phyloP scores from a whole-genome alignment of 495 filamentous ascomycete species.

The Poronia punctata region DNA sequence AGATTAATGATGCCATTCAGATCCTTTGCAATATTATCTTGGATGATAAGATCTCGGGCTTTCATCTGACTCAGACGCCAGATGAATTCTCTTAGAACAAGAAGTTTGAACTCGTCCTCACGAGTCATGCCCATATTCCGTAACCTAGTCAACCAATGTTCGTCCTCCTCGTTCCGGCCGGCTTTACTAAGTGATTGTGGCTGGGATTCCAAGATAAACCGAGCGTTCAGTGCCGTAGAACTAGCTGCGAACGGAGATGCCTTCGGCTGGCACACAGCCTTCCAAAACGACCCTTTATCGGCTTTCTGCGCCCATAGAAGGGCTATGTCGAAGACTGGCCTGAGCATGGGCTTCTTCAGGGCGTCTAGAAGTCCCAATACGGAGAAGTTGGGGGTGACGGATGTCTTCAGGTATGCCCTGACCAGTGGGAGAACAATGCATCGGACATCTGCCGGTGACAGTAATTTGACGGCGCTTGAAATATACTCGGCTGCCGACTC shows the following conservation, averaged over 20 bases:
- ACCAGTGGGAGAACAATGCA: constrained; percentile 77
- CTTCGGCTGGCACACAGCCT: constrained; percentile 48
- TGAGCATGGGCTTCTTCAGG: constrained; percentile 75
- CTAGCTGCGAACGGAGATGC: constrained; percentile 60
- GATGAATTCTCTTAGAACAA: constrained; percentile 83
- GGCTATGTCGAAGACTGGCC: constrained; percentile 75
- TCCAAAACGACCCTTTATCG: constrained; percentile 83
- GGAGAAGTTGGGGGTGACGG: constrained; percentile 52
- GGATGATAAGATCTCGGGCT: constrained; percentile 41
- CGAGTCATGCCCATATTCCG: constrained; percentile 72
- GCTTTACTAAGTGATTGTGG: constrained; percentile 37
- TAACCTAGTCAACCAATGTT: constrained; percentile 82
- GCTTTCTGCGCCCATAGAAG: constrained; percentile 77
- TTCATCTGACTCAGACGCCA: constrained; percentile 75
- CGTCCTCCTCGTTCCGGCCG: constrained; percentile 85
- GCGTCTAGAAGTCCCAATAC: constrained; percentile 71
- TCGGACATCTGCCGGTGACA: constrained; percentile 75
- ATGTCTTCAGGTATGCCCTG: constrained; percentile 70
- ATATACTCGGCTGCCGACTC: constrained; percentile 83
- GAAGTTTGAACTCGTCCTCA: constrained; percentile 87
- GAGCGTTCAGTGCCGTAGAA: constrained; percentile 34
- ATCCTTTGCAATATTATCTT: constrained; percentile 33
- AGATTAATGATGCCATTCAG: constrained; percentile 66
- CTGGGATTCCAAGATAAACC: constrained; percentile 23
- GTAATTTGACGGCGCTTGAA: constrained; percentile 62